Evolutionary conservation across 306 rosid species (phyloP), one percentile per base, ranked within the genome.

Genomic region (Arachis hypogaea): DNA sequence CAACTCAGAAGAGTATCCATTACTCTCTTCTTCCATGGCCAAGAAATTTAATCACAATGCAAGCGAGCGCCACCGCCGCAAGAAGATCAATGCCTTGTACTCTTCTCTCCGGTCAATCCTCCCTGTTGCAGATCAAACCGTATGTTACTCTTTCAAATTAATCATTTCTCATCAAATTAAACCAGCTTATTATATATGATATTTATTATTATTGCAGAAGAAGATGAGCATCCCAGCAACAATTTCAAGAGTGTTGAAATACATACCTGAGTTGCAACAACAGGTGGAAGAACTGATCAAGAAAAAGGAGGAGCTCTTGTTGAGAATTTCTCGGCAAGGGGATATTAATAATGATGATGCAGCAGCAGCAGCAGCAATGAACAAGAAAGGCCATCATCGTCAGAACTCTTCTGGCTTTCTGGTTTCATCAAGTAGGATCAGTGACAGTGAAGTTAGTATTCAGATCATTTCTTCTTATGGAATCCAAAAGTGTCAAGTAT

Each of bases 31-130:
- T 43, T 11, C 59, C 44, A 68, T 73, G 78, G 80, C 66, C 1
- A 88, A 80, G 88, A 93, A 93, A 82, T 90, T 85, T 29, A 82
- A 75, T 68, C 98, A 93, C 77, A 93, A 91, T 66, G 98, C 93
- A 12, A 87, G 86, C 22, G 98, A 93, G 77, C 96, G 93, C 2
- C 87, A 86, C 77, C 98, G 96, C 30, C 96, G 97, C 64, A 89
- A 86, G 86, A 93, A 86, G 82, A 81, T 93, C 78, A 93, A 88
- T 67, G 7, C 38, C 68, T 66, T 91, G 76, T 88, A 86, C 68
- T 85, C 91, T 2, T 87, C 97, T 28, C 83, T 93, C n/a, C 94
- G 93, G 14, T 74, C 90, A 0, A 81, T 93, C 45, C 88, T 93
- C 74, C 97, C 97, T 0, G 11, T 57, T 6, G 0, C 87, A 0